Evolutionary conservation across 2,329 filamentous ascomycete species (phyloP).

Genomic region (Microsporum ferrugineum): DNA sequence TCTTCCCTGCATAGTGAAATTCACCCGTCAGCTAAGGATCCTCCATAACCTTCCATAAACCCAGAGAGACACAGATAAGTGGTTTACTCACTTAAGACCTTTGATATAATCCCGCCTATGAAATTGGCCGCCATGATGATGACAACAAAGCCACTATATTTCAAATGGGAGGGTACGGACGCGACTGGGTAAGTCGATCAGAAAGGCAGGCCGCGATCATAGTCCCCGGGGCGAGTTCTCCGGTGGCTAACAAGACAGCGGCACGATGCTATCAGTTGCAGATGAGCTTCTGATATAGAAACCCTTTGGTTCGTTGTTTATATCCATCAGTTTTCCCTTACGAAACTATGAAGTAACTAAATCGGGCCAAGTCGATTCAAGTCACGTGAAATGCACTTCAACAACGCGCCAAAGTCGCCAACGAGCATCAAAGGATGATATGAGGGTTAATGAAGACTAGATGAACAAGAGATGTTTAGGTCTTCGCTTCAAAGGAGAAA

Average conservation of each 20-base stretch:
- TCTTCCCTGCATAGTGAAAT: conserved; percentile 9
- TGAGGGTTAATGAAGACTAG: no score
- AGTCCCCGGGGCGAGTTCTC: conserved; percentile 17
- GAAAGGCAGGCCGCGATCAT: conserved; percentile 27
- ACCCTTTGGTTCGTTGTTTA: background rate
- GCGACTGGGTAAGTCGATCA: conserved; percentile 23
- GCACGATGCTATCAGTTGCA: background rate
- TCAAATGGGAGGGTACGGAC: conserved; percentile 4
- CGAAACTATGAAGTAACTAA: background rate
- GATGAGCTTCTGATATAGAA: background rate
- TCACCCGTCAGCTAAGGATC: background rate
- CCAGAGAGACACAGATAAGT: background rate
- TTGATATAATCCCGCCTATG: conserved; percentile 20
- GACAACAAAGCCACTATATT: background rate
- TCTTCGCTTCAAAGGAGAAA: no score
- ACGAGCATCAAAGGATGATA: background rate
- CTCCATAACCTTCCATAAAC: background rate
- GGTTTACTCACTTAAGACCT: background rate
- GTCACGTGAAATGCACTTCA: background rate
- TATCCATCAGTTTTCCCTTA: background rate
- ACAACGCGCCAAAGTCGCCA: background rate
- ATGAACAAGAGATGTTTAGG: no score
- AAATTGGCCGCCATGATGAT: conserved; percentile 26
- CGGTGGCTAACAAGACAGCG: background rate
- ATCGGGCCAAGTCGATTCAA: background rate